Conservation (phyloP, 192 early-diverging fungal species). For the Globomyces pollinis-pini region DNA sequence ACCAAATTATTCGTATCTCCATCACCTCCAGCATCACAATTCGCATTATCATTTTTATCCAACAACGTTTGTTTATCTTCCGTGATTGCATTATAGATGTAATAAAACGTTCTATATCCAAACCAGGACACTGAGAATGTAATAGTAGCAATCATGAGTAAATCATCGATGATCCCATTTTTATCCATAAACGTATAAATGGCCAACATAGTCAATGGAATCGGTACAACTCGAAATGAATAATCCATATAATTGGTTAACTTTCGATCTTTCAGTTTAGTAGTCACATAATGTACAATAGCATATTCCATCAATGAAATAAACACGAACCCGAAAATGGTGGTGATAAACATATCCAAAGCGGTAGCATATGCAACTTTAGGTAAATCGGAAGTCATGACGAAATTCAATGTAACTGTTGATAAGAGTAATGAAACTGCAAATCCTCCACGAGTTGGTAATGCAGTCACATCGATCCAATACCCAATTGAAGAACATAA, state of each 20-base stretch:
- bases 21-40: no score
- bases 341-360: not conserved
- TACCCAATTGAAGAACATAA: slow-evolving; percentile 8
- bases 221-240: not conserved
- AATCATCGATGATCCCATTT: no score
- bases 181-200: not conserved
- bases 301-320: not conserved
- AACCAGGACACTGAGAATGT: no score
- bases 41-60: no score
- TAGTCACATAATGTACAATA: no score
- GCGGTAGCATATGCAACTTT: slow-evolving; percentile 9
- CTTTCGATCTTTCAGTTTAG: no score
- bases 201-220: not conserved
- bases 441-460: slow-evolving; percentile 4
- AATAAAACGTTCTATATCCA: no score
- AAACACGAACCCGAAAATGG: not conserved
- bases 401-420: slow-evolving; percentile 16
- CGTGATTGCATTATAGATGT: no score
- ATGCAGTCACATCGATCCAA: slow-evolving; percentile 14
- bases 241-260: not conserved
- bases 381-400: slow-evolving; percentile 13
- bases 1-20: no score
- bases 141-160: no score
- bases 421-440: slow-evolving; percentile 12
- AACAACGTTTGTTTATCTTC: no score